Base-by-base conservation (phyloP, 176 grass and related monocot species). In the Pontederia paniculata region DNA sequence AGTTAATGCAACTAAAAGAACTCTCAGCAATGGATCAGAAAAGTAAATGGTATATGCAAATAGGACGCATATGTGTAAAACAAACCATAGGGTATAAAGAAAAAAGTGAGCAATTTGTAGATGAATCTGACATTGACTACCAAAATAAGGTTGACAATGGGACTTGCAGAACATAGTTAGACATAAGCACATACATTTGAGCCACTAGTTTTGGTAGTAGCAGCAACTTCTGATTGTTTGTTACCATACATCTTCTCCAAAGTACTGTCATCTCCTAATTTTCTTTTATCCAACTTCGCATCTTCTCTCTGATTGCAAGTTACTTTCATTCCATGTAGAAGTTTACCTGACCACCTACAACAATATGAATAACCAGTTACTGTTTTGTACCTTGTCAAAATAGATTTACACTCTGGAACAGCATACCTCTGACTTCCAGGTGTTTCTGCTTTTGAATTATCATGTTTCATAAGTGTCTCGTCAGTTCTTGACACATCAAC, bases 331-430 rank as follows among this genome's bases (percentile, higher is more conserved):
- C 72, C 77, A 28, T 88, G 86, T 63, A 98, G 44, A 71, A 98
- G 74, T 65, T 91, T 98, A 73, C 88, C 93, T 48, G 88, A 78
- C 80, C 86, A 88, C 73, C 42, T 91, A 78, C 91, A 86, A 60
- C 93, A 83, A 74, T 62, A 55, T 8, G 66, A 22, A 21, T 79
- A 42, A 41, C 80, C 78, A 46, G 77, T 84, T 66, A 91, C 53
- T 31, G 69, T 86, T 78, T 77, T 86, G 76, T 84, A 88, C 76
- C 55, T 88, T 8, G 58, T 55, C 45, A 98, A 77, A 60, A 77
- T 73, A 22, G 54, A 45, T 66, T 70, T 67, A 54, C 81, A 76
- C 62, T 69, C 86, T 47, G 83, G 50, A 41, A 59, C 72, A 68
- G 81, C 77, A 81, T 57, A 82, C 46, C 59, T 60, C 17, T 54